phyloP scores from a whole-genome alignment of 176 grass and related monocot species.

The Eragrostis curvula region DNA sequence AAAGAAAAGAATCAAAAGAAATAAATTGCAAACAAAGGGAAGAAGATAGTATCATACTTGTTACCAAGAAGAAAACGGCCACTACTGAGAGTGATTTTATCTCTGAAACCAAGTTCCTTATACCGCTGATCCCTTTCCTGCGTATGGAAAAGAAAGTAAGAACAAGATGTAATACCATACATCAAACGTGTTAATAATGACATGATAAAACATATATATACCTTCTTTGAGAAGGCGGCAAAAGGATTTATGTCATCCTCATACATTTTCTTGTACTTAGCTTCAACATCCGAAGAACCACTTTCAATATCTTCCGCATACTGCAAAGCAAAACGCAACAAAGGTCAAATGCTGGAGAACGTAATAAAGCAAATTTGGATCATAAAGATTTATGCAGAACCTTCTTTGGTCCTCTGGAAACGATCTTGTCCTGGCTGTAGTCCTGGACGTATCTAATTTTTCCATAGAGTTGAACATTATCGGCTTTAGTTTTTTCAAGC shows the following conservation, averaged over 20 bases:
- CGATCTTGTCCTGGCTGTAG: slow-evolving; percentile 96
- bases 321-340: slow-evolving; percentile 44
- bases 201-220: slow-evolving; percentile 21
- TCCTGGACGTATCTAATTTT: slow-evolving; percentile 98
- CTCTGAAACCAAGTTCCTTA: slow-evolving; percentile 98
- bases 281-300: slow-evolving; percentile 96
- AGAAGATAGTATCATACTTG: slow-evolving; percentile 73
- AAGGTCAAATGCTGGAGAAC: slow-evolving; percentile 43
- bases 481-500: slow-evolving; percentile 95
- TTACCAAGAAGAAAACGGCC: slow-evolving; percentile 99
- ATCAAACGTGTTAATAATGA: slow-evolving; percentile 1
- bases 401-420: slow-evolving; percentile 99
- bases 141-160: slow-evolving; percentile 20
- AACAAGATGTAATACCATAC: slow-evolving; percentile 34
- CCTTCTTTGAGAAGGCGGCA: slow-evolving; percentile 99
- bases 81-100: slow-evolving; percentile 99
- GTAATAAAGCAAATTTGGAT: not conserved
- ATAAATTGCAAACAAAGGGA: slow-evolving; percentile 9
- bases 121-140: slow-evolving; percentile 99
- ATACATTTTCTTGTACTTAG: slow-evolving; percentile 99
- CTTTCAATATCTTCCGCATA: slow-evolving; percentile 99
- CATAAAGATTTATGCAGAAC: slow-evolving; percentile 37
- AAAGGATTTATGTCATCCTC: slow-evolving; percentile 99
- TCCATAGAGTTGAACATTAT: slow-evolving; percentile 97
- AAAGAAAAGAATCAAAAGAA: not conserved